phyloP scores from a whole-genome alignment of 345 rosid genomes.

The Gossypium herbaceum region DNA sequence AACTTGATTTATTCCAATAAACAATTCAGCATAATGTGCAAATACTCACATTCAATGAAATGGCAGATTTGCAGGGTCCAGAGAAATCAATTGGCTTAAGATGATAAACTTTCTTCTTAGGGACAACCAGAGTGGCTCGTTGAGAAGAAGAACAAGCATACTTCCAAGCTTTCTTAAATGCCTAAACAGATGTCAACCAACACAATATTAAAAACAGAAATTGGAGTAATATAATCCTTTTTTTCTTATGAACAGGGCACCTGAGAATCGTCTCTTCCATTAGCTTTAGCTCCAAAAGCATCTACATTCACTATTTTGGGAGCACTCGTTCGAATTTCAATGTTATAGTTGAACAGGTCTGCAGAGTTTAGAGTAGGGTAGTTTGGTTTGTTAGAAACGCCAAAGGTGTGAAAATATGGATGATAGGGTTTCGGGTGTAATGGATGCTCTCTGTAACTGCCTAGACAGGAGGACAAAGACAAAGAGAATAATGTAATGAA shows the following conservation, averaged over 20 bases:
- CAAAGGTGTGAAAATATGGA: neutral
- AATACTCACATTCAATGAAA: conserved; percentile 50
- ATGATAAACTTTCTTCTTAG: conserved; percentile 43
- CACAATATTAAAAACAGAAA: neutral
- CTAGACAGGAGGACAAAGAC: conserved; percentile 10
- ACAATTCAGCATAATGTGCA: neutral
- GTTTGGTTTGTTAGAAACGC: neutral
- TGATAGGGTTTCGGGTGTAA: neutral
- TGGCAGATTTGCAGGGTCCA: conserved; percentile 68
- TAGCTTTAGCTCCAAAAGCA: conserved; percentile 49
- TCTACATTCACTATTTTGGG: conserved; percentile 38
- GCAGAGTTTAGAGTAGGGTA: neutral
- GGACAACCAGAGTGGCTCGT: conserved; percentile 41
- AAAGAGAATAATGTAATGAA: conserved; percentile 12
- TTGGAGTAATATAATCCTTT: no score
- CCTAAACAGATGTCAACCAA: conserved; percentile 27
- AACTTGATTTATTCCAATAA: neutral
- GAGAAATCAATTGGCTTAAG: conserved; percentile 64
- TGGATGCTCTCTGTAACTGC: conserved; percentile 12
- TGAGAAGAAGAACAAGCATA: conserved; percentile 46
- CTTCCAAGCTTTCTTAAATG: conserved; percentile 58
- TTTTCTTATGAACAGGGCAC: conserved; percentile 19
- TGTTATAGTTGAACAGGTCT: neutral
- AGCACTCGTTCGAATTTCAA: conserved; percentile 11
- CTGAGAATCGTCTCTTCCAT: conserved; percentile 54